Evolutionary conservation across 371 early-diverging fungal genomes (phyloP).

Genomic region (Mucor mucedo): DNA sequence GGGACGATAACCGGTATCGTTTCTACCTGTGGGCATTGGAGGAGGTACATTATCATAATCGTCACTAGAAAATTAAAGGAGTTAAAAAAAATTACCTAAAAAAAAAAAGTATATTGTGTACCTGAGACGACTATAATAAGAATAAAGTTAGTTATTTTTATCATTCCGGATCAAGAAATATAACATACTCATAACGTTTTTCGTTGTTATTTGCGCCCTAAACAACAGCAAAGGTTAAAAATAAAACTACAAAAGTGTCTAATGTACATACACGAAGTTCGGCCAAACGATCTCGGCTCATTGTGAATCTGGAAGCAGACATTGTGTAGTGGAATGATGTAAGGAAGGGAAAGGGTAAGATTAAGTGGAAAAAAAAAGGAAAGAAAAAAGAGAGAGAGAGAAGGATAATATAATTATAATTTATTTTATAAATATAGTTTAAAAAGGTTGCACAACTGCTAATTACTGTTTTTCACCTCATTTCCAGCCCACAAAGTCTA

Average conservation of each 20-base stretch:
- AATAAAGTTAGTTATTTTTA: neutral
- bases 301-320: conserved; percentile 54
- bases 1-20: conserved; percentile 43
- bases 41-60: conserved; percentile 50
- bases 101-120: conserved; percentile 17
- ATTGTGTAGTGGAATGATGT: conserved; percentile 18
- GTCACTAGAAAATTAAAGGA: conserved; percentile 30
- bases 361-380: conserved; percentile 14
- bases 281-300: conserved; percentile 59
- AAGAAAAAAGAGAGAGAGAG: conserved; percentile 21
- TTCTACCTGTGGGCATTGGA: conserved; percentile 40
- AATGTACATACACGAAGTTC: conserved; percentile 45
- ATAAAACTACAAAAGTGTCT: neutral
- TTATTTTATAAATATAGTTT: neutral
- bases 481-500: too few species aligned
- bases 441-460: conserved; percentile 11
- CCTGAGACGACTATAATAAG: conserved; percentile 43
- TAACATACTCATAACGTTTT: conserved; percentile 52
- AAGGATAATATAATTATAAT: conserved; percentile 12
- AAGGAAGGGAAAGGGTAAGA: conserved; percentile 11
- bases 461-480: too few species aligned
- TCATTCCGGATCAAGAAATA: neutral
- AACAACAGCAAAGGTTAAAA: neutral
- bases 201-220: conserved; percentile 41
- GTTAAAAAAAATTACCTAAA: neutral